Evolutionary conservation across 768 basidiomycete species (phyloP).

Genomic region (Kwoniella sp.): DNA sequence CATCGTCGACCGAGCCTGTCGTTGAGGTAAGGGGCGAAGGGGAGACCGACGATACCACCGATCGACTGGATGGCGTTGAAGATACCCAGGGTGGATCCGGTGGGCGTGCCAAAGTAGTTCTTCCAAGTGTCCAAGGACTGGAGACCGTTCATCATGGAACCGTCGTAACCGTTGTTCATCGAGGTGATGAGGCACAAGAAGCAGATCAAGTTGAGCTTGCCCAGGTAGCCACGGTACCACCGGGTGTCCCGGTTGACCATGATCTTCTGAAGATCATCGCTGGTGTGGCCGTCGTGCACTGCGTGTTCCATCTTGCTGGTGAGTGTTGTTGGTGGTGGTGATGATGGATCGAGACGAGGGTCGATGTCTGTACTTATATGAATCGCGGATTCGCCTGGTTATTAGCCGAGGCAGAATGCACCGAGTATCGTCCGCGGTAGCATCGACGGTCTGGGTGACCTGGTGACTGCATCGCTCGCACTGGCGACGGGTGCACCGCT

Average conservation of each 20-base stretch:
- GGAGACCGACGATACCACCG: constrained; percentile 58
- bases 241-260: constrained; percentile 25
- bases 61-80: constrained; percentile 62
- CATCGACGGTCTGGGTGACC: too few relatives aligned
- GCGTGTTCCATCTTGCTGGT: constrained; percentile 20
- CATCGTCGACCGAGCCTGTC: constrained; percentile 57
- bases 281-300: constrained; percentile 9
- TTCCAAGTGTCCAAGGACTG: constrained; percentile 64
- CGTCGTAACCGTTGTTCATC: constrained; percentile 60
- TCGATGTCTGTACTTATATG: too few relatives aligned
- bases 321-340: not conserved
- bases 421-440: too few relatives aligned
- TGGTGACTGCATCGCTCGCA: too few relatives aligned
- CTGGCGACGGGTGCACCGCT: too few relatives aligned
- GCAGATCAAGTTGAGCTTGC: constrained; percentile 25
- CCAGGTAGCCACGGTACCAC: constrained; percentile 29
- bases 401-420: too few relatives aligned
- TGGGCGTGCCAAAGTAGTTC: constrained; percentile 57
- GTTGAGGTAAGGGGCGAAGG: constrained; percentile 56
- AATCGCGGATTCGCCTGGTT: too few relatives aligned
- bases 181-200: constrained; percentile 64
- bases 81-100: constrained; percentile 23
- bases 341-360: not conserved
- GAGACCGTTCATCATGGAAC: constrained; percentile 53
- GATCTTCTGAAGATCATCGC: constrained; percentile 5